Conservation (phyloP, 345 rosid species). For the Angophora floribunda region DNA sequence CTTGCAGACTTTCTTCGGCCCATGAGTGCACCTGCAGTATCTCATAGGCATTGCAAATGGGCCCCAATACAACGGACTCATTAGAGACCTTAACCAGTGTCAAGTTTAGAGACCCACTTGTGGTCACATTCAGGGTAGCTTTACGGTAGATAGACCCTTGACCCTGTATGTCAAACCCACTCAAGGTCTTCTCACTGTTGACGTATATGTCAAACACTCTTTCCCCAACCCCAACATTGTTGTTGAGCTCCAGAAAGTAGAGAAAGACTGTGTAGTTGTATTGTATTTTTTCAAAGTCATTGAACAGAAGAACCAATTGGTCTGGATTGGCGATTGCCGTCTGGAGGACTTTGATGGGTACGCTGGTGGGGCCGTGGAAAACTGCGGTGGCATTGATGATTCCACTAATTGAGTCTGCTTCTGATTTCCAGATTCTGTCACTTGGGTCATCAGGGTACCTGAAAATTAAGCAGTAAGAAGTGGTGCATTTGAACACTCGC, state of each 20-base stretch:
- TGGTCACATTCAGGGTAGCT: conserved; percentile 15
- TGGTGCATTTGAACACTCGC: background rate
- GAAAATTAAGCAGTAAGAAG: background rate
- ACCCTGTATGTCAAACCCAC: conserved; percentile 29
- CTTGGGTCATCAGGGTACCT: conserved; percentile 42
- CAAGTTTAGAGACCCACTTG: conserved; percentile 38
- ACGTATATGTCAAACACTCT: conserved; percentile 44
- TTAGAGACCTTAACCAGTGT: conserved; percentile 33
- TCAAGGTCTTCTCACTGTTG: conserved; percentile 12
- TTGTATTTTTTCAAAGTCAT: conserved; percentile 9
- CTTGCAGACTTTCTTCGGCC: conserved; percentile 17
- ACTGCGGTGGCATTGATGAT: background rate
- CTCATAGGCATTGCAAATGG: conserved; percentile 57
- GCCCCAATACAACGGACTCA: conserved; percentile 30
- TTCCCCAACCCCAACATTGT: conserved; percentile 16
- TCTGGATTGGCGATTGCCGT: conserved; percentile 22
- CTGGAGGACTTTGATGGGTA: conserved; percentile 40
- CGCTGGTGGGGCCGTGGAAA: background rate
- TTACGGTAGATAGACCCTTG: conserved; percentile 24
- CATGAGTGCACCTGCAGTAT: conserved; percentile 30
- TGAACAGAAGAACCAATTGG: conserved; percentile 23
- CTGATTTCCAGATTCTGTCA: conserved; percentile 53
- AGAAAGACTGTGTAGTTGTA: conserved; percentile 39
- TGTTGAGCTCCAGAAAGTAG: conserved; percentile 52
- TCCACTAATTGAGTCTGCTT: background rate